Evolutionary conservation across 2,329 filamentous ascomycete species (phyloP).

Genomic region (Dendryphion nanum): DNA sequence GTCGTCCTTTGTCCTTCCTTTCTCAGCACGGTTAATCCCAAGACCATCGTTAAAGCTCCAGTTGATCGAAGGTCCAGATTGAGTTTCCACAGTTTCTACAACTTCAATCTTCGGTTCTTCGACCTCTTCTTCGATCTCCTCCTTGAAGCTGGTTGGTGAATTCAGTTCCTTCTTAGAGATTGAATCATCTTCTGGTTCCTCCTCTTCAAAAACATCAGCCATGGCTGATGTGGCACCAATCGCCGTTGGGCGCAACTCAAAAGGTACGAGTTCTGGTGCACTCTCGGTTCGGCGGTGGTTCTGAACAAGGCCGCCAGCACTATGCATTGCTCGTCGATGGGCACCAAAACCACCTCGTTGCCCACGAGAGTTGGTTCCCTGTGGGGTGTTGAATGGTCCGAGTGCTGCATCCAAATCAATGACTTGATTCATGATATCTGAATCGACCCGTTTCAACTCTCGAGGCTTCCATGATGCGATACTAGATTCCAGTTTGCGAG

Average conservation of each 20-base stretch:
- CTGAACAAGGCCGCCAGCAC: conserved; percentile 71
- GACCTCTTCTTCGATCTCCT: conserved; percentile 37
- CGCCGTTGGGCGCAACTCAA: conserved; percentile 54
- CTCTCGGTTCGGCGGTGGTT: conserved; percentile 79
- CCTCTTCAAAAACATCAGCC: conserved; percentile 85
- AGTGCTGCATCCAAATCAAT: conserved; percentile 94
- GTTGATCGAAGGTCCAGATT: conserved; percentile 40
- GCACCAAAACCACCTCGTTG: conserved; percentile 35
- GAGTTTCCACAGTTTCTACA: conserved; percentile 44
- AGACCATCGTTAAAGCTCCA: conserved; percentile 44
- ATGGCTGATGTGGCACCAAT: conserved; percentile 69
- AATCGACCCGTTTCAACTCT: conserved; percentile 37
- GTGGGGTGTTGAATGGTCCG: conserved; percentile 84
- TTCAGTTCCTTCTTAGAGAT: conserved; percentile 7
- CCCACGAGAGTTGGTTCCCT: conserved; percentile 63
- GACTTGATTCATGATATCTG: conserved; percentile 72
- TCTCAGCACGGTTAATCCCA: conserved; percentile 29
- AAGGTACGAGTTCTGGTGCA: conserved; percentile 74
- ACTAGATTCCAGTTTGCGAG: conserved; percentile 31
- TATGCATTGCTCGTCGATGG: conserved; percentile 70
- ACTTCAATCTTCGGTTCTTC: conserved; percentile 46
- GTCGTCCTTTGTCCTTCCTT: conserved; percentile 7
- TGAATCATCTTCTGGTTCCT: conserved; percentile 57
- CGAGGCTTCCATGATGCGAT: conserved; percentile 39
- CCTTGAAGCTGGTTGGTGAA: conserved; percentile 9